Evolutionary conservation across 176 grass and related monocot species (phyloP).

Genomic region (Oryza officinalis): DNA sequence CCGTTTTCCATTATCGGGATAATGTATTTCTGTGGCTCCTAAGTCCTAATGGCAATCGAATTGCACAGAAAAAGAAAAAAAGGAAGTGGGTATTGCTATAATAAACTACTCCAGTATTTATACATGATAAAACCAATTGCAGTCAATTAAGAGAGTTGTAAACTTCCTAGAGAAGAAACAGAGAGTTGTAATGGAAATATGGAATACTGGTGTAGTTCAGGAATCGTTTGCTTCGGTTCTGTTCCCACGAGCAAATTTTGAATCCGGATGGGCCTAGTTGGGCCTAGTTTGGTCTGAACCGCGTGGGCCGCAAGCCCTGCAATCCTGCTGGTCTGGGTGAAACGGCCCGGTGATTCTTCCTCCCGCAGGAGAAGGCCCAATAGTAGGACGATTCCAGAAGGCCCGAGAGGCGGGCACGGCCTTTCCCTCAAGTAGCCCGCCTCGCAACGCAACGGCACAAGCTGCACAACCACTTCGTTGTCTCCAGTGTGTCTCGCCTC

Average conservation of each 20-base stretch:
- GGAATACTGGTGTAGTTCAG: too few relatives aligned
- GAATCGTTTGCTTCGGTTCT: neutral
- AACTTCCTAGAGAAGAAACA: neutral
- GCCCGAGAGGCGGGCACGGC: neutral
- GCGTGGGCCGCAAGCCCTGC: neutral
- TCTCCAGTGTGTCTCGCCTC: neutral
- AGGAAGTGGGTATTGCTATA: neutral
- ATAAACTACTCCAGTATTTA: neutral
- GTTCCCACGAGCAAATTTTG: neutral
- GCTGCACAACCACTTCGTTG: neutral
- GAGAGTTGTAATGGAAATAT: neutral
- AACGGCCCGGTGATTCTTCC: neutral
- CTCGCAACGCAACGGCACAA: neutral
- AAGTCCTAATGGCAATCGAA: neutral
- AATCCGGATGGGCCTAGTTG: neutral
- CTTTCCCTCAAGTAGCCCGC: slow-evolving; percentile 4
- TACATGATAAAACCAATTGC: neutral
- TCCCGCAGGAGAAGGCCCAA: neutral
- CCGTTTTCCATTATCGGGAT: neutral
- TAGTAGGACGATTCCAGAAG: neutral
- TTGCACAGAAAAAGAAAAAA: neutral
- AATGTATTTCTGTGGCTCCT: neutral
- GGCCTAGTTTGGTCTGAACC: neutral
- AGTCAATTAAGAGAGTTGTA: neutral
- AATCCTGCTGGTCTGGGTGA: neutral